Conservation (phyloP, 805 yeast genomes). For the Myxozyma melibiosi region DNA sequence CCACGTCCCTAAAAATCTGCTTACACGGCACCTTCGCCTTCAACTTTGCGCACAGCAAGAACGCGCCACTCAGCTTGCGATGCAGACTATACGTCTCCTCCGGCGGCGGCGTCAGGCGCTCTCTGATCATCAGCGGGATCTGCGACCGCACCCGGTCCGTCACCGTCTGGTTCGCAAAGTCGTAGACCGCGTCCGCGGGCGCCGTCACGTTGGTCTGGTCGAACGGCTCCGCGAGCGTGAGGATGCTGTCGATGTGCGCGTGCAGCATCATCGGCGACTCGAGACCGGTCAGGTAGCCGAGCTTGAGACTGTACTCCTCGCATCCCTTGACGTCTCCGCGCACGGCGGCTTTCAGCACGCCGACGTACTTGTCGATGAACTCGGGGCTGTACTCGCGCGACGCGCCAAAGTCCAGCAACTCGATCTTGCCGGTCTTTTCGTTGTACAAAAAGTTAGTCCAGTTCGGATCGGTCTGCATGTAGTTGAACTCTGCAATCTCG, state of each 20-base stretch:
- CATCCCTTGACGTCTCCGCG: slow-evolving; percentile 64
- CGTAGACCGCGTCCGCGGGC: slow-evolving; percentile 55
- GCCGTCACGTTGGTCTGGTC: slow-evolving; percentile 44
- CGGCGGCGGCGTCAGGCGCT: slow-evolving; percentile 94
- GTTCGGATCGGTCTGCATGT: slow-evolving; percentile 99
- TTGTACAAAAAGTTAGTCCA: slow-evolving; percentile 97
- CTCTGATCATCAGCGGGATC: slow-evolving; percentile 85
- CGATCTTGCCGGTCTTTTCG: slow-evolving; percentile 67
- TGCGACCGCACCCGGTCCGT: slow-evolving; percentile 90
- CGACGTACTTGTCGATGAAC: slow-evolving; percentile 70
- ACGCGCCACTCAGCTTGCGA: slow-evolving; percentile 92
- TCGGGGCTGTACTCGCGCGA: slow-evolving; percentile 73
- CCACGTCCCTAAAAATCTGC: slow-evolving; percentile 70
- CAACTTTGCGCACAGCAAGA: slow-evolving; percentile 81
- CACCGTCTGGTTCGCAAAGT: slow-evolving; percentile 83
- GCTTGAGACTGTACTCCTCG: slow-evolving; percentile 62
- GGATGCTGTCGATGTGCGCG: slow-evolving; percentile 88
- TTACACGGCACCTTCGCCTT: slow-evolving; percentile 82
- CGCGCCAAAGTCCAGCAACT: slow-evolving; percentile 93
- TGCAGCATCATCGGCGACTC: slow-evolving; percentile 82
- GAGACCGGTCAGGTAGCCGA: slow-evolving; percentile 90
- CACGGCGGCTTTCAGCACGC: slow-evolving; percentile 74
- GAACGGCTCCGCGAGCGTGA: slow-evolving; percentile 93
- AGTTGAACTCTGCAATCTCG: slow-evolving; percentile 81
- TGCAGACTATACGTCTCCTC: slow-evolving; percentile 98